These are phyloP conservation scores for Talinum fruticosum DNA, from an alignment of 148 eudicot genomes.

Conservation along the genomic window DNA sequence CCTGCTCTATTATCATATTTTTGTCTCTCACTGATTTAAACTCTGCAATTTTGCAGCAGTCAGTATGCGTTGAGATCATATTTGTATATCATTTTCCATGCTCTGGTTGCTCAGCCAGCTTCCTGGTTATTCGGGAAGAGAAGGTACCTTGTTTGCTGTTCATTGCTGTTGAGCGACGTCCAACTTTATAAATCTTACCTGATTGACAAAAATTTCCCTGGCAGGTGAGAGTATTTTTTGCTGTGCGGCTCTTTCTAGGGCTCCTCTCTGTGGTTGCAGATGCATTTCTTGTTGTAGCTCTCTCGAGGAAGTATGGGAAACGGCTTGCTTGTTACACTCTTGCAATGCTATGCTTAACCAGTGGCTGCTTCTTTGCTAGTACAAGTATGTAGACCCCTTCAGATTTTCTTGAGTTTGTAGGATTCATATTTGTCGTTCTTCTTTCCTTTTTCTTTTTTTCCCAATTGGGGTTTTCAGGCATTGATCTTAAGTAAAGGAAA, in stretches of 20 bases:
- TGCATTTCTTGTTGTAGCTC: slow-evolving; percentile 80
- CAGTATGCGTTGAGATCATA: slow-evolving; percentile 87
- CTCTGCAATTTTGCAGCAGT: slow-evolving; percentile 48
- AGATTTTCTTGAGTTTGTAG: neutral
- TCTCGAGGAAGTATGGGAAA: slow-evolving; percentile 90
- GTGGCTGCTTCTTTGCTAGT: slow-evolving; percentile 97
- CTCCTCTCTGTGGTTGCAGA: slow-evolving; percentile 77
- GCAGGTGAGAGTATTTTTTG: slow-evolving; percentile 91
- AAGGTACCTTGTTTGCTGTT: slow-evolving; percentile 47
- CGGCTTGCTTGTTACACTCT: slow-evolving; percentile 87
- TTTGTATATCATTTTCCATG: slow-evolving; percentile 75
- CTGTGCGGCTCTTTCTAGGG: slow-evolving; percentile 85
- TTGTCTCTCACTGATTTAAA: slow-evolving; percentile 6
- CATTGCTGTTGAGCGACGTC: neutral
- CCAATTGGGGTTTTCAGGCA: slow-evolving; percentile 1
- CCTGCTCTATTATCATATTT: neutral
- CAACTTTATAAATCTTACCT: neutral
- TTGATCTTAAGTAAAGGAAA: neutral
- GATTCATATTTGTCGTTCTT: neutral
- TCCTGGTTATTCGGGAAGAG: slow-evolving; percentile 69
- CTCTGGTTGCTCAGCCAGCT: slow-evolving; percentile 72
- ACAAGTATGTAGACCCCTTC: slow-evolving; percentile 53
- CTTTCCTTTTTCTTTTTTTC: neutral
- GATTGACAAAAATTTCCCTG: slow-evolving; percentile 12
- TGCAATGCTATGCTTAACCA: slow-evolving; percentile 87